Evolutionary conservation across 2,329 filamentous ascomycete genomes (phyloP).

Genomic region (Fonsecaea erecta): DNA sequence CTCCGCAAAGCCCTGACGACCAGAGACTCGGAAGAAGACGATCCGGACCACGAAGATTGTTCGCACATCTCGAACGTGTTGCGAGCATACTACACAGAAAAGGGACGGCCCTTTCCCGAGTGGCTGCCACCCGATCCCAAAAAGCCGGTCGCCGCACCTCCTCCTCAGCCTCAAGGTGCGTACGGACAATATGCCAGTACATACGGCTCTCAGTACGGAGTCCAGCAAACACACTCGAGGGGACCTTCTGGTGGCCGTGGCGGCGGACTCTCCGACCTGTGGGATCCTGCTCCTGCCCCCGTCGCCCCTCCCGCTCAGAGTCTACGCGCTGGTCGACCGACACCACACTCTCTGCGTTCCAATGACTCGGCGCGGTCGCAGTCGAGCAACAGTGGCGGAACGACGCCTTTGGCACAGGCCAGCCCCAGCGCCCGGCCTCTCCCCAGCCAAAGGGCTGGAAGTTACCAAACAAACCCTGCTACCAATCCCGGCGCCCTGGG

Average conservation of each 20-base stretch:
- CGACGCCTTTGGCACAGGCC: slow-evolving; percentile 25
- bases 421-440: slow-evolving; percentile 60
- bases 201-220: slow-evolving; percentile 40
- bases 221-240: slow-evolving; percentile 40
- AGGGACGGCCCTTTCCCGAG: slow-evolving; percentile 75
- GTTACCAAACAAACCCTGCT: slow-evolving; percentile 66
- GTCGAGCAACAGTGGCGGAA: slow-evolving; percentile 23
- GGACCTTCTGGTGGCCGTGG: slow-evolving; percentile 48
- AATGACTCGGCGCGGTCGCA: slow-evolving; percentile 26
- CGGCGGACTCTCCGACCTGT: slow-evolving; percentile 63
- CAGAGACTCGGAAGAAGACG: slow-evolving; percentile 69
- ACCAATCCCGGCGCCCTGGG: slow-evolving; percentile 43
- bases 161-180: slow-evolving; percentile 55
- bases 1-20: slow-evolving; percentile 69
- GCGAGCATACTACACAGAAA: slow-evolving; percentile 89
- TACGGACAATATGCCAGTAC: slow-evolving; percentile 57
- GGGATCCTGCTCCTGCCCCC: slow-evolving; percentile 52
- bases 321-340: slow-evolving; percentile 40
- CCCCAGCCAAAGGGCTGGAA: slow-evolving; percentile 74
- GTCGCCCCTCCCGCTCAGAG: slow-evolving; percentile 35
- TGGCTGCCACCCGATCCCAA: slow-evolving; percentile 95
- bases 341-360: slow-evolving; percentile 38
- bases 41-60: slow-evolving; percentile 70
- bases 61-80: slow-evolving; percentile 93
- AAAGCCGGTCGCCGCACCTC: slow-evolving; percentile 58